Percentiles rank a stretch among this genome's conserved stretches.
These are phyloP conservation scores for Phytophthora agathidicida DNA, from an alignment of 352 stramenopile species.

Conservation along the genomic window DNA sequence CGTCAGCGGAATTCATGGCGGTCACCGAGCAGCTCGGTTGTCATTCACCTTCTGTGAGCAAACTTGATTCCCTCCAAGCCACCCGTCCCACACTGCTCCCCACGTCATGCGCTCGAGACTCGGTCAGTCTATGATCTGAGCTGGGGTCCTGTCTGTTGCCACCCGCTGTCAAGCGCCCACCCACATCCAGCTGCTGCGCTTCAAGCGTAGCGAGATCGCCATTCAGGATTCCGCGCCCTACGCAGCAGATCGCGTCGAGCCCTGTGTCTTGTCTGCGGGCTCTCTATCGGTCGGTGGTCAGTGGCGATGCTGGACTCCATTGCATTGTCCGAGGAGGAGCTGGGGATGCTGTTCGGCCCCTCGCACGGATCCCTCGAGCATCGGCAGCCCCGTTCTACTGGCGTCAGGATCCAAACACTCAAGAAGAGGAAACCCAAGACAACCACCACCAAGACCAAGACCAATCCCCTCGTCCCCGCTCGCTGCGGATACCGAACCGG, in stretches of 20 bases:
- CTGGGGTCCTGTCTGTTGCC: conserved; percentile 27
- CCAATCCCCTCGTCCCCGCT: conserved; percentile 24
- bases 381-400: not conserved
- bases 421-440: conserved; percentile 9
- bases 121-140: conserved; percentile 33
- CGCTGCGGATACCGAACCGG: conserved; percentile 82
- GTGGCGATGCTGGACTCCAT: conserved; percentile 29
- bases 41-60: conserved; percentile 25
- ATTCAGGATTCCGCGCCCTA: conserved; percentile 37
- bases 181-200: conserved; percentile 31
- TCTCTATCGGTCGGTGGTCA: too few relatives aligned
- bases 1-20: not conserved
- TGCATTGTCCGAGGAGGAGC: conserved; percentile 38
- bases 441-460: conserved; percentile 6
- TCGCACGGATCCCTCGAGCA: conserved; percentile 13
- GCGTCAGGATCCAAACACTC: not conserved
- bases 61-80: conserved; percentile 27
- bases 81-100: conserved; percentile 32
- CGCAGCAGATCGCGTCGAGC: conserved; percentile 13
- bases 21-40: conserved; percentile 9
- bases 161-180: conserved; percentile 26
- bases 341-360: conserved; percentile 36
- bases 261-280: not conserved
- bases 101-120: conserved; percentile 10
- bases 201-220: conserved; percentile 28